Percentiles rank a stretch among this genome's conserved stretches.
Conservation (phyloP, 1,284 basidiomycete genomes). For the Malassezia psittaci region DNA sequence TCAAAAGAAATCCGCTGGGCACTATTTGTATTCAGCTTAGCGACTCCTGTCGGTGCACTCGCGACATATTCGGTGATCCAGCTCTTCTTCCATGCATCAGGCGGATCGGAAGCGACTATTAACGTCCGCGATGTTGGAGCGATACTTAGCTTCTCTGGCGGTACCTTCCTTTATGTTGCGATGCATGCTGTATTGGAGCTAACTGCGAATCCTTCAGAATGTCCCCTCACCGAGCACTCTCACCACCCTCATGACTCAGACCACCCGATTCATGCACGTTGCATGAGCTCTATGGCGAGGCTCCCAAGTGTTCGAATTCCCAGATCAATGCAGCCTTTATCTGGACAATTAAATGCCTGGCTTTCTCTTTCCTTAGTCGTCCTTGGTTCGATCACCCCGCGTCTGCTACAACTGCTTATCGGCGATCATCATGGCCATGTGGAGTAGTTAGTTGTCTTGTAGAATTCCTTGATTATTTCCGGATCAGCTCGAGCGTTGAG, state of each 20-base stretch:
- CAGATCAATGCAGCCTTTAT: not conserved
- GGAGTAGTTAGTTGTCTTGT: not conserved
- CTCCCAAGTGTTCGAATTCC: not conserved
- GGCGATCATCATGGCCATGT: slow-evolving; percentile 1
- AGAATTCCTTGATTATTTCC: too few species aligned
- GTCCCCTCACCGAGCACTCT: not conserved
- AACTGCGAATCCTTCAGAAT: not conserved
- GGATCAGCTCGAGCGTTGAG: not conserved
- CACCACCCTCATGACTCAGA: slow-evolving; percentile 17
- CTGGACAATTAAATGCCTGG: not conserved
- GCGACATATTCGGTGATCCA: slow-evolving; percentile 15
- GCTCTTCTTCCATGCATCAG: slow-evolving; percentile 5
- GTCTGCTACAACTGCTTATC: slow-evolving; percentile 10
- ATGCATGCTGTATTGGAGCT: slow-evolving; percentile 52
- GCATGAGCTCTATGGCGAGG: not conserved
- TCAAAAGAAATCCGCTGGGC: slow-evolving; percentile 28
- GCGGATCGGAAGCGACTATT: slow-evolving; percentile 12
- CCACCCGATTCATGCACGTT: slow-evolving; percentile 15
- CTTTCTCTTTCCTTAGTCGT: slow-evolving; percentile 5
- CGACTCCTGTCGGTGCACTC: slow-evolving; percentile 34
- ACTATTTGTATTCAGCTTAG: slow-evolving; percentile 28
- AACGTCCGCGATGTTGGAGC: slow-evolving; percentile 54
- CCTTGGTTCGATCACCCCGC: slow-evolving; percentile 12
- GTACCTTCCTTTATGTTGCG: slow-evolving; percentile 87
- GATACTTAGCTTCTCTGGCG: slow-evolving; percentile 71